Evolutionary conservation across 2,329 filamentous ascomycete species (phyloP), one percentile per base, ranked within the genome.

Genomic region (Talaromyces amestolkiae): DNA sequence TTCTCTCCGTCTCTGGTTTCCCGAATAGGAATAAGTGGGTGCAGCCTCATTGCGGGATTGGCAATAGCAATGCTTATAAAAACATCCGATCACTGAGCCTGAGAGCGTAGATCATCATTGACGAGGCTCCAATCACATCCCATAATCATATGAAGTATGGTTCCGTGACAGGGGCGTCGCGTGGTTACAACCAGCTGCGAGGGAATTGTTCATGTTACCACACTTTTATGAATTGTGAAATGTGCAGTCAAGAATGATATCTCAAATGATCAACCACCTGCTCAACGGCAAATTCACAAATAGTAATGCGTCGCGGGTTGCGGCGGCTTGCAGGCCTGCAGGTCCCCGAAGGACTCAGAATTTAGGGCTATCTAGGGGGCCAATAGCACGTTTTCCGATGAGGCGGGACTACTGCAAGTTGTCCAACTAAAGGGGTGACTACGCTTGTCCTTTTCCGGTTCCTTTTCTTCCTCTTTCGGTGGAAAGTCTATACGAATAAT

Each of bases 41-140:
- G 31, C 51, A 35, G 51, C 51, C 19, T 39, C 53, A 39, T 56
- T 37, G 33, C 33, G 53, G 31, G 33, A 56, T 39, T 54, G 19
- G 19, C n/a, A 54, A 13, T 54, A 35, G 27, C n/a, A 33, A 11
- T 49, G 19, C 19, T 10, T 54, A 33, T n/a, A 19, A 9, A 35
- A 54, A 7, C 10, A 41, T 58, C 37, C n/a, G 24, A 58, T 27
- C 9, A 41, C 56, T 22, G 22, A 43, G 37, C 5, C 35, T 45
- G n/a, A 11, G 22, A 6, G 22, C 9, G 61, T 62, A 33, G 61
- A 56, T 58, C 51, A 41, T 27, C 15, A 45, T 11, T 24, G n/a
- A 11, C 19, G 51, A 63, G 51, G 61, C 37, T 63, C 61, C 61
- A 63, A 63, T 58, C 27, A 63, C 15, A 63, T 43, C 22, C 3